Percentiles rank a stretch among this genome's conserved stretches.
These are phyloP conservation scores for Aspergillus saccharolyticus DNA, from an alignment of 495 filamentous ascomycete species.

Conservation along the genomic window DNA sequence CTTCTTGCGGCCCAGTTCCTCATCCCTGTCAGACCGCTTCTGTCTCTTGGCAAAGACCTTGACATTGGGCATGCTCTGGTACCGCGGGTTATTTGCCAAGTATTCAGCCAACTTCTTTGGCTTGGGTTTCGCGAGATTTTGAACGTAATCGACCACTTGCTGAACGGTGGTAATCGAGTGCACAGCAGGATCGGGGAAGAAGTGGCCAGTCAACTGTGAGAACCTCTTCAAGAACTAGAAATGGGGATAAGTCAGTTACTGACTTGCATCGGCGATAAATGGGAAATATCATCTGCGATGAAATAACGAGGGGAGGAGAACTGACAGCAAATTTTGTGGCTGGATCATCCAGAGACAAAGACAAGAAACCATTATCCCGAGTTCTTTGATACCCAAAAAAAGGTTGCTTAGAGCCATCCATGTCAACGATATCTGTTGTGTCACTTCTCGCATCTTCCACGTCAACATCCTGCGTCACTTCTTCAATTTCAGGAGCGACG, in stretches of 20 bases:
- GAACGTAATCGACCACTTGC: constrained; percentile 49
- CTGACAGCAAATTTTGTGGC: constrained; percentile 70
- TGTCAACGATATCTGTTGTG: background rate
- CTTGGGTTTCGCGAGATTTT: constrained; percentile 48
- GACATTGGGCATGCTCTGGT: constrained; percentile 63
- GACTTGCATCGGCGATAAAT: background rate
- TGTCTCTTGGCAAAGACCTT: constrained; percentile 54
- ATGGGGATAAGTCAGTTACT: constrained; percentile 12
- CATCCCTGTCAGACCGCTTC: constrained; percentile 65
- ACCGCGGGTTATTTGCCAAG: constrained; percentile 29
- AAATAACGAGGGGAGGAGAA: constrained; percentile 12
- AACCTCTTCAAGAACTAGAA: constrained; percentile 69
- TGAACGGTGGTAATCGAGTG: constrained; percentile 47
- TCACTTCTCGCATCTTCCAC: constrained; percentile 15
- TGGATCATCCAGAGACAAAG: constrained; percentile 51
- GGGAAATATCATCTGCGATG: background rate
- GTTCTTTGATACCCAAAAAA: constrained; percentile 20
- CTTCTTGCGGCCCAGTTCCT: constrained; percentile 77
- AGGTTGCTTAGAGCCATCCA: background rate
- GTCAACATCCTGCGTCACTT: constrained; percentile 1
- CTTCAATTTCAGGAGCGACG: constrained; percentile 7
- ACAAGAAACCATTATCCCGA: constrained; percentile 20
- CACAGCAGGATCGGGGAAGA: constrained; percentile 64
- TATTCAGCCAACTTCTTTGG: constrained; percentile 48
- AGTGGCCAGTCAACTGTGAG: constrained; percentile 69